Conservation (phyloP, 768 basidiomycete genomes). For the Phallus indusiatus region DNA sequence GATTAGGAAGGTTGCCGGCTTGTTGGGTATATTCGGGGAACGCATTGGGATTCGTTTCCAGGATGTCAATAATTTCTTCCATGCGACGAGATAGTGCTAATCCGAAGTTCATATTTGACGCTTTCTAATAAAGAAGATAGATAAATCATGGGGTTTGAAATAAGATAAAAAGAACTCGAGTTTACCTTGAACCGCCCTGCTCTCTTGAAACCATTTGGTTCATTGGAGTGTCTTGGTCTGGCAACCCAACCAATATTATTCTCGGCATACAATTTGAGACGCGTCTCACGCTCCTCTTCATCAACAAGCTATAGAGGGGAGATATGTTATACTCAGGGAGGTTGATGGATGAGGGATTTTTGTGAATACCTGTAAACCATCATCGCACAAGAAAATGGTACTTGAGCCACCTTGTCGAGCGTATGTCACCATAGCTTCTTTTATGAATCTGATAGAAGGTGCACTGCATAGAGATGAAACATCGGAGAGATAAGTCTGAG, state of each 20-base stretch:
- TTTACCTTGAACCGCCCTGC: constrained; percentile 37
- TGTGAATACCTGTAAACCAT: constrained; percentile 43
- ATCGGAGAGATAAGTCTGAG: neutral
- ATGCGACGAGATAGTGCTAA: constrained; percentile 32
- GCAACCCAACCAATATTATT: constrained; percentile 54
- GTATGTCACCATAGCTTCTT: constrained; percentile 53
- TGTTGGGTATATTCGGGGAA: constrained; percentile 1
- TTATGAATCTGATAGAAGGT: constrained; percentile 44
- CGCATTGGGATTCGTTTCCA: constrained; percentile 17
- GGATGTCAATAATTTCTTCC: constrained; percentile 27
- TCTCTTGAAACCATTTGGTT: constrained; percentile 34
- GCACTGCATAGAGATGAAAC: constrained; percentile 18
- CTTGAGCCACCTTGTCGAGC: constrained; percentile 57
- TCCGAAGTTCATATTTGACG: constrained; percentile 43
- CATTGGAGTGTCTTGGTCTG: constrained; percentile 40
- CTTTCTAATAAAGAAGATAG: constrained; percentile 24
- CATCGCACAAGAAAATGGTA: constrained; percentile 52
- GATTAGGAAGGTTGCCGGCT: neutral
- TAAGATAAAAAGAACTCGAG: neutral
- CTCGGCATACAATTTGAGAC: constrained; percentile 44
- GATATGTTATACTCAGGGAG: too few relatives aligned
- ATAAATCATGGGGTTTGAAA: neutral
- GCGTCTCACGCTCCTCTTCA: constrained; percentile 34
- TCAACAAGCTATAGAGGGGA: constrained; percentile 23
- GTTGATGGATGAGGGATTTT: too few relatives aligned